Evolutionary conservation across 495 filamentous ascomycete genomes (phyloP).

Genomic region (Tuber borchii): DNA sequence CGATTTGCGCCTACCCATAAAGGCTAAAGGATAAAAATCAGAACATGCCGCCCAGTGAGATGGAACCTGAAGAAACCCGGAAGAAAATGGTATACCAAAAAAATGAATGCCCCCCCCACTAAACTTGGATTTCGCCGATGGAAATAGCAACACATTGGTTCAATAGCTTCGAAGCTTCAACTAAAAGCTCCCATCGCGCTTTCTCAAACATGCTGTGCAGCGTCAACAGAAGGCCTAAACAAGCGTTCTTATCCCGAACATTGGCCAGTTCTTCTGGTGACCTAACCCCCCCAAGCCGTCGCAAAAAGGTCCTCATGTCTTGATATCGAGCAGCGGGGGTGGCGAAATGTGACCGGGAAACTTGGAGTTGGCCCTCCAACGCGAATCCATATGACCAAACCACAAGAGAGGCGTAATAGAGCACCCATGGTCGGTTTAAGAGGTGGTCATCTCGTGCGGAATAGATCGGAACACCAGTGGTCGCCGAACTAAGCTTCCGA

Average conservation of each 20-base stretch:
- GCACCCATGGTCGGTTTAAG: slow-evolving; percentile 91
- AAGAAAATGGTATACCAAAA: slow-evolving; percentile 14
- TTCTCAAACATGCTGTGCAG: slow-evolving; percentile 72
- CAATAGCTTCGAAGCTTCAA: slow-evolving; percentile 75
- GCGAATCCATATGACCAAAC: slow-evolving; percentile 96
- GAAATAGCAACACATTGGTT: slow-evolving; percentile 69
- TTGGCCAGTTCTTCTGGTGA: slow-evolving; percentile 73
- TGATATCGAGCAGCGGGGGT: slow-evolving; percentile 59
- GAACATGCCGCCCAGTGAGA: slow-evolving; percentile 25
- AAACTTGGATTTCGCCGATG: slow-evolving; percentile 29
- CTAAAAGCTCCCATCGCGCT: slow-evolving; percentile 84
- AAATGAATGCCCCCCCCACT: slow-evolving; percentile 5
- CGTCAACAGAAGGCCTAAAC: slow-evolving; percentile 73
- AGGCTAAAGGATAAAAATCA: slow-evolving; percentile 32
- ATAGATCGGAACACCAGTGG: slow-evolving; percentile 50
- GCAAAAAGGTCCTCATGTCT: slow-evolving; percentile 75
- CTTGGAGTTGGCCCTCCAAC: slow-evolving; percentile 67
- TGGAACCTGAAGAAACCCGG: slow-evolving; percentile 11
- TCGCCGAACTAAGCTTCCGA: slow-evolving; percentile 33
- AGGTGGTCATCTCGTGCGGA: slow-evolving; percentile 83
- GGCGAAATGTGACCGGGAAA: slow-evolving; percentile 49
- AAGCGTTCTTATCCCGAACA: slow-evolving; percentile 72
- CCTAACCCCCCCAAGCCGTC: slow-evolving; percentile 63
- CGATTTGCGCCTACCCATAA: slow-evolving; percentile 32
- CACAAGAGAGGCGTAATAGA: slow-evolving; percentile 86